Percentiles rank a stretch among this genome's conserved stretches.
Evolutionary conservation across 2,329 filamentous ascomycete species (phyloP).

Genomic region (Aspergillus brunneoviolaceus): DNA sequence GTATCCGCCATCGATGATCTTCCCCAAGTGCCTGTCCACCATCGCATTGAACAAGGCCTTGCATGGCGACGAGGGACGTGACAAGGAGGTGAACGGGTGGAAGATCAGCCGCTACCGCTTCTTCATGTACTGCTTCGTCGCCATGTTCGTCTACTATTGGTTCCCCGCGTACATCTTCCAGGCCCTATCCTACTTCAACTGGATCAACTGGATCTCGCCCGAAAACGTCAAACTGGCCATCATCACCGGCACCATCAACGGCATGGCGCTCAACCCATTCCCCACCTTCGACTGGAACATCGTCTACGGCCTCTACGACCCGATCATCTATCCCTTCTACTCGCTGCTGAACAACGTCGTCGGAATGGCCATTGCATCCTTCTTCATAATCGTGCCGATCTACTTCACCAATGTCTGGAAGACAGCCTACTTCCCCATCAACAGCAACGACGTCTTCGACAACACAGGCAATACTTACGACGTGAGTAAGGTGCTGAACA

Average conservation of each 20-base stretch:
- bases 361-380: no score
- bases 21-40: constrained; percentile 6
- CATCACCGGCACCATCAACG: constrained; percentile 2
- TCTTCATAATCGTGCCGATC: background rate
- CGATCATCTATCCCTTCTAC: no score
- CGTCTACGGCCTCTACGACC: background rate
- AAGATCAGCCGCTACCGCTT: constrained; percentile 9
- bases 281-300: constrained; percentile 14
- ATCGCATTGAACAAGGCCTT: constrained; percentile 11
- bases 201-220: constrained; percentile 12
- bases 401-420: constrained; percentile 12
- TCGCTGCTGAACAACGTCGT: no score
- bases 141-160: constrained; percentile 14
- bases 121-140: constrained; percentile 7
- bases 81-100: background rate
- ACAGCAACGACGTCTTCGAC: constrained; percentile 11
- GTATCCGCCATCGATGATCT: constrained; percentile 10
- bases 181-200: constrained; percentile 13
- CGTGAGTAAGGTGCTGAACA: background rate
- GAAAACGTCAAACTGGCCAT: constrained; percentile 7
- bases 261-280: constrained; percentile 8
- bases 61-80: constrained; percentile 2
- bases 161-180: constrained; percentile 6
- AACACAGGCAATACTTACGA: constrained; percentile 4
- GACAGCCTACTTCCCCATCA: constrained; percentile 9